A percentile compares a stretch with the other conserved stretches of the same genome.
phyloP scores from a whole-genome alignment of 106 monocot genomes.

The Phalaenopsis equestris region DNA sequence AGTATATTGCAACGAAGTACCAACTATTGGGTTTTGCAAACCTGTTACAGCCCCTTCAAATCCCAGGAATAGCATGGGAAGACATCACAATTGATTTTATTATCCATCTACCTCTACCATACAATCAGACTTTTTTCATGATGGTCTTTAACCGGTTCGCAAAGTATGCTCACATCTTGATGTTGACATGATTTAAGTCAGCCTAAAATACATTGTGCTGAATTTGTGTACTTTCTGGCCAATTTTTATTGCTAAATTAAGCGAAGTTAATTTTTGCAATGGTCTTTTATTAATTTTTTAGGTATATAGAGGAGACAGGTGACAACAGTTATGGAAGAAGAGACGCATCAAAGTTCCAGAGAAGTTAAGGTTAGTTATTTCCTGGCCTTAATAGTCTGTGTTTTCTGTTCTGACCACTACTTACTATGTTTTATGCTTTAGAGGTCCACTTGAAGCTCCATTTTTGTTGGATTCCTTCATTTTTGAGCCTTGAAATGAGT shows the following conservation, averaged over 20 bases:
- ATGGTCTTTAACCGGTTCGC: no score
- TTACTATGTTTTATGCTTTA: not conserved
- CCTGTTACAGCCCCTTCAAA: no score
- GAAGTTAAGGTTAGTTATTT: slow-evolving; percentile 9
- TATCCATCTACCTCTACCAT: no score
- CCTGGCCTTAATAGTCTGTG: not conserved
- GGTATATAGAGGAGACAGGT: not conserved
- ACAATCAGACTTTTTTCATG: no score
- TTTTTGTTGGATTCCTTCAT: not conserved
- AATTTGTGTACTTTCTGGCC: not conserved
- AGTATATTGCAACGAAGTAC: no score
- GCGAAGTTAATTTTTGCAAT: not conserved
- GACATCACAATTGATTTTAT: no score
- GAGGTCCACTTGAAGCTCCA: not conserved
- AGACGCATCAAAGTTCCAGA: not conserved
- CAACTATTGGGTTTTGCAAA: no score
- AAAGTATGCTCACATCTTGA: no score
- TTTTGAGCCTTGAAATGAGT: not conserved
- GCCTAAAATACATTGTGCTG: not conserved
- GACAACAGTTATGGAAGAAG: slow-evolving; percentile 4
- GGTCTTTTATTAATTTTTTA: not conserved
- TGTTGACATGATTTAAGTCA: not conserved
- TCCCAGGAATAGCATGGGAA: no score
- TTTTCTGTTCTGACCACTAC: not conserved
- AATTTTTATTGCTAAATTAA: not conserved